Base-by-base conservation (phyloP, 106 monocot species). In the Xerophyta viscosa region DNA sequence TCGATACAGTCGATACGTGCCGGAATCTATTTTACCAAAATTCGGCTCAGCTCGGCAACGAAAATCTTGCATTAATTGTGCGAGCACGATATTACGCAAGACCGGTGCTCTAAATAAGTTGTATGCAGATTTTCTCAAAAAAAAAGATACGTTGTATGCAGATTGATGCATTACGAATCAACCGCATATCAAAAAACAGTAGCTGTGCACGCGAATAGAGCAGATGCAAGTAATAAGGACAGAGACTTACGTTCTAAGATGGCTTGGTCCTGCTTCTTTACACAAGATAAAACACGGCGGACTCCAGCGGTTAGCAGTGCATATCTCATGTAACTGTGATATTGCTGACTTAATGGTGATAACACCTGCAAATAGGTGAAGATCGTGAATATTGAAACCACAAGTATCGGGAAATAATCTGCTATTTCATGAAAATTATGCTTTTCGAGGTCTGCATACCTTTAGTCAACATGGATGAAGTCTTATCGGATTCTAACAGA, bases 261-360 rank as follows among this genome's bases (percentile, higher is more conserved):
- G 89, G 52, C 28, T 20, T 12, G 62, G 66, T 24, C 90, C 90
- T 75, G 81, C 84, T 21, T 77, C 71, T 36, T 74, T 77, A 26
- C 54, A 71, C 37, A 73, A 85, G 14, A 36, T 48, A 58, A 85
- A 91, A 15, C 61, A 67, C 22, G 90, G 90, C 27, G 27, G 73
- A 4, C 50, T 68, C 90, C 90, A 91, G 56, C 66, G 64, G 52
- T 81, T 74, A 36, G 57, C 57, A 29, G 65, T 39, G 54, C 90
- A 91, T 9, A 77, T 52, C 54, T 85, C 84, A 57, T 69, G 69
- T 9, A 91, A 54, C 42, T 37, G 46, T 49, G 74, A 67, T 37
- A 49, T 91, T 17, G 74, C 74, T 8, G 62, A 41, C 62, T 72
- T 72, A 9, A 39, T 64, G 31, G 11, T 43, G 10, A 20, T 12